Evolutionary conservation across 176 grass and related monocot species (phyloP), one percentile per base, ranked within the genome.

Genomic region (Elymus sibiricus): DNA sequence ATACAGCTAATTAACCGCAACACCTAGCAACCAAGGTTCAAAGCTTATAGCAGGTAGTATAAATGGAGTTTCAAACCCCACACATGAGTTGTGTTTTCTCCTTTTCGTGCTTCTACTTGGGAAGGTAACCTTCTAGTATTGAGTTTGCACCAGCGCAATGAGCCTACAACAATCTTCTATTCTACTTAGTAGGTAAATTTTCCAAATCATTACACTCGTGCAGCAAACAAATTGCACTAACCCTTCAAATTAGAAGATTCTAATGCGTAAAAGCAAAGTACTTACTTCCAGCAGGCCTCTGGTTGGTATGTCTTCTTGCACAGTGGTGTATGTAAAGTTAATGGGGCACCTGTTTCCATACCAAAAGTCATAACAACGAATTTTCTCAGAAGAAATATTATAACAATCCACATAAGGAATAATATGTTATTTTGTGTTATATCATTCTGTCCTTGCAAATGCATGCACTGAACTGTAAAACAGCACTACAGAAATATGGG

Each of bases 251-350:
- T 29, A 38, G 22, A 76, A 82, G 22, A 64, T 37, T 64, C 26
- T 78, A 53, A 82, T 71, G 67, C 46, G 59, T 29, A 70, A 74
- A 78, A 15, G 26, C 0, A 35, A 81, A 76, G 40, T 70, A 67
- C 93, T 95, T 90, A 95, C 93, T 88, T 95, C 93, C 93, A 95
- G 59, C 29, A 81, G 69, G 69, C 44, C 51, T 82, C 63, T 75
- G 83, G 66, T 64, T 29, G 68, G 76, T 69, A 38, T 70, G 80
- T 22, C 13, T 88, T 80, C 85, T 86, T 89, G 65, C 32, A 43
- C 44, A 56, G 80, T 75, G 73, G 76, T 46, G 69, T 92, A 65
- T 88, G 75, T 64, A 95, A 86, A 61, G 70, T 86, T 59, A 66
- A n/a, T 22, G 56, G 64, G 34, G 37, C 14, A 25, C 60, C 82